Evolutionary conservation across 371 early-diverging fungal species (phyloP).

Genomic region (Choanephora cucurbitarum): DNA sequence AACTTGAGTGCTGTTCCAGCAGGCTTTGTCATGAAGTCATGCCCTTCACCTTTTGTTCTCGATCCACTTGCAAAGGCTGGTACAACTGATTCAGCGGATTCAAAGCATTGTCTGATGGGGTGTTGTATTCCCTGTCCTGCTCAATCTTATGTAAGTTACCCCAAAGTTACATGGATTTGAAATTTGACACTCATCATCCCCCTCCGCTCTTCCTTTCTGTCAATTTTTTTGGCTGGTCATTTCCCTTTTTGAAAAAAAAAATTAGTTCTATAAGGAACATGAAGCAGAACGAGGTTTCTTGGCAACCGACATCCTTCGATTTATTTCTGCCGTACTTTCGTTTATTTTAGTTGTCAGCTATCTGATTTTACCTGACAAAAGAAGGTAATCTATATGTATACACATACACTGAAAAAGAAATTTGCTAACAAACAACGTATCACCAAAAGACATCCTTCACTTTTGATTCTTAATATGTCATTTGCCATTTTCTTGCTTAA

Average conservation of each 20-base stretch:
- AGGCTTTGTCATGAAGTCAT: slow-evolving; percentile 15
- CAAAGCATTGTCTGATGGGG: slow-evolving; percentile 18
- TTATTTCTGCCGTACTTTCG: slow-evolving; percentile 52
- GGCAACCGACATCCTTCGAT: slow-evolving; percentile 55
- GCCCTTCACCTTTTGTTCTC: slow-evolving; percentile 23
- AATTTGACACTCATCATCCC: not conserved
- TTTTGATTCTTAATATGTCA: slow-evolving; percentile 63
- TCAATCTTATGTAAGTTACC: slow-evolving; percentile 23
- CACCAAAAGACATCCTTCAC: slow-evolving; percentile 57
- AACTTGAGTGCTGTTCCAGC: slow-evolving; percentile 22
- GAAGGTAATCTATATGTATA: slow-evolving; percentile 45
- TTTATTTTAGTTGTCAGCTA: slow-evolving; percentile 61
- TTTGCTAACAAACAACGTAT: not conserved
- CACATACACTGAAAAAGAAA: too few relatives aligned
- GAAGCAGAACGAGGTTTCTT: slow-evolving; percentile 52
- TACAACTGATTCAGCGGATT: slow-evolving; percentile 2
- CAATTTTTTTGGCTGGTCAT: too few relatives aligned
- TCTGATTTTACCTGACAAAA: slow-evolving; percentile 61
- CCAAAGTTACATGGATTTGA: not conserved
- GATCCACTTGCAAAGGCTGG: slow-evolving; percentile 19
- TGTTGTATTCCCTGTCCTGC: slow-evolving; percentile 35
- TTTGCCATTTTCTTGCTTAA: slow-evolving; percentile 60
- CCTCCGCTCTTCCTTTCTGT: too few relatives aligned
- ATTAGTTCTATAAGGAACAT: slow-evolving; percentile 52
- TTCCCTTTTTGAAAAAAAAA: not conserved